Evolutionary conservation across 2,329 filamentous ascomycete species (phyloP), one percentile per base, ranked within the genome.

Genomic region (Sclerotinia borealis): DNA sequence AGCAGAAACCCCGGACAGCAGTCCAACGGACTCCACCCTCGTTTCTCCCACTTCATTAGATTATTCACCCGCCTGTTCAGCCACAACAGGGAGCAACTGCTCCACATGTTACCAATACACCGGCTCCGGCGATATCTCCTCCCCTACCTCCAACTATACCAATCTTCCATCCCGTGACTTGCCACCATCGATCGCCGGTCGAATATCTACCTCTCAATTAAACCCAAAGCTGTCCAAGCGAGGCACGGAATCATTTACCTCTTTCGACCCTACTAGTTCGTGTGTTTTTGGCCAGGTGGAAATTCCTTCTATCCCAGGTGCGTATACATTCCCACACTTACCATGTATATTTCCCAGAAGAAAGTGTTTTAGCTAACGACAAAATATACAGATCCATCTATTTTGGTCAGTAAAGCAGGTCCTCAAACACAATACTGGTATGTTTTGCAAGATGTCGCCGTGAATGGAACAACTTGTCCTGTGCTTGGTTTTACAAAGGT

Each of bases 371-470:
- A 29, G 19, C 52, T 55, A 31, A 55, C 6, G n/a, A n/a, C 3
- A 22, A 13, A 5, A 43, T 25, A 13, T 48, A 13, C 37, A 59
- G 56, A 43, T 22, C n/a, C 56, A 50, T 43, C 39, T 13, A 59
- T 34, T 36, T 19, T 59, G 4, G 31, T 22, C 17, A 54, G 47
- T 15, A 29, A 52, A 61, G 45, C 47, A 22, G 59, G 47, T 5
- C 4, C 47, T 34, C 45, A 34, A 22, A 31, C 59, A 25, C 31
- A 54, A 25, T 51, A 51, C 27, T 61, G 59, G 59, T 61, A 51
- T n/a, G 13, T 43, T 25, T 22, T 54, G 29, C 17, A 50, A 54
- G 59, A 61, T 39, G 54, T 19, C 4, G 2, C 59, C 9, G 11
- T 37, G 4, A 43, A 55, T 13, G 11, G 22, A 41, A 34, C 45